Evolutionary conservation across 371 early-diverging fungal genomes (phyloP), one percentile per base, ranked within the genome.

Genomic region (Mortierella sp.): DNA sequence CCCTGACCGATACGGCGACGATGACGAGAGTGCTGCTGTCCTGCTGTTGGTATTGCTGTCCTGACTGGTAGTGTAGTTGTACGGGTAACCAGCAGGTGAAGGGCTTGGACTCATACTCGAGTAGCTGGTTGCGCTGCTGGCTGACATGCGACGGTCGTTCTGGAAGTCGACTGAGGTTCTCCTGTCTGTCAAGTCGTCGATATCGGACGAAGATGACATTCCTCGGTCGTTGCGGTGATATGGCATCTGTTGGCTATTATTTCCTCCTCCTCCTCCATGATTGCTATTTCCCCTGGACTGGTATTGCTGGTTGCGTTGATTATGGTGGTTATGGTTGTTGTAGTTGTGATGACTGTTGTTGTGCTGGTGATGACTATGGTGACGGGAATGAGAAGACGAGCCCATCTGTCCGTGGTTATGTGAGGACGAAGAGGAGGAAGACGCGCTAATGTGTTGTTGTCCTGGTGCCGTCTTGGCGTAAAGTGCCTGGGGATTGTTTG

Each of bases 41-140:
- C 24, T 64, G 14, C 24, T 64, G 26, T 44, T 41, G 43, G 1
- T 65, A 44, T 26, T 66, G 6, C 31, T 19, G 66, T 55, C 55
- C 45, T 66, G 66, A 6, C 29, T 66, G 31, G 24, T 65, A 3
- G 2, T 26, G 61, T 45, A 44, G 67, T 47, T 63, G 41, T 61
- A 68, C n/a, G 74, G 39, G 63, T 68, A 74, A 10, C 44, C 19
- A 10, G 61, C 50, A 48, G 74, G 68, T 13, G 74, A 68, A 16
- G 74, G 68, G 22, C 72, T 72, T 22, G 74, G 64, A 39, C 74
- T 74, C 67, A 68, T 52, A 31, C 74, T 74, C 19, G 74, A 74
- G 24, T 58, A 29, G 16, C 74, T 74, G 4, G 58, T 74, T 9
- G 50, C 68, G 39, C 74, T 74, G 48, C 74, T 68, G 53, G 68